Base-by-base conservation (phyloP, 2,329 filamentous ascomycete genomes). In the Chaetomium sp. region DNA sequence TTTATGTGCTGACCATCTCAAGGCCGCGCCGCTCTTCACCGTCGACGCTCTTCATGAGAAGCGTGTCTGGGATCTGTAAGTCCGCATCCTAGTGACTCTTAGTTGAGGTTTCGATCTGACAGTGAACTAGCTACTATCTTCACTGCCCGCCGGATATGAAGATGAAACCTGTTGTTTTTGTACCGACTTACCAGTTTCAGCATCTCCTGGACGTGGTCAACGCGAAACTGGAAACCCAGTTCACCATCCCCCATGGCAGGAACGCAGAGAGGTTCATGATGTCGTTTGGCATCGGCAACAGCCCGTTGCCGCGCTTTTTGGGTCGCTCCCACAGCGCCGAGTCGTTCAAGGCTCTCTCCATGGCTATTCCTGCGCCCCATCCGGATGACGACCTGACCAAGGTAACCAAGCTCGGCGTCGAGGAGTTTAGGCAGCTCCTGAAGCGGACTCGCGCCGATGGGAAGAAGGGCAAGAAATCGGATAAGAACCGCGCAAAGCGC, bases 41-140 rank as follows among this genome's bases (percentile, higher is more conserved):
- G 72, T 74, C 3, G 80, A 84, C 42, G 75, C 75, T 2, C 83
- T 91, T 57, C 80, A 90, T 68, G 85, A 84, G 70, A 76, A 79
- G 2, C 82, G 86, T 65, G 72, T 79, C 12, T 97, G 93, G 93
- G 87, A 94, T 67, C 78, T 96, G 71, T 95, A 81, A 82, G 88
- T 82, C 4, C 1, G 61, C 51, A 16, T n/a, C 29, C 13, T 8
- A 16, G 10, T 56, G 23, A 19, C 21, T 2, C 5, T 10, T 19
- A 2, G 16, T 25, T 23, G 16, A 31, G 6, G 5, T 68, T 31
- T 29, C 27, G 3, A 53, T 53, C 50, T 72, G 54, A 71, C 60
- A n/a, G 10, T 4, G 1, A n/a, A 58, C 7, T 33, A 72, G 70
- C 62, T 92, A 89, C 75, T 93, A 90, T 74, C 72, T 92, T 42